These are phyloP conservation scores for Erythrophleum ivorense DNA, from an alignment of 331 rosid genomes.

Conservation along the genomic window DNA sequence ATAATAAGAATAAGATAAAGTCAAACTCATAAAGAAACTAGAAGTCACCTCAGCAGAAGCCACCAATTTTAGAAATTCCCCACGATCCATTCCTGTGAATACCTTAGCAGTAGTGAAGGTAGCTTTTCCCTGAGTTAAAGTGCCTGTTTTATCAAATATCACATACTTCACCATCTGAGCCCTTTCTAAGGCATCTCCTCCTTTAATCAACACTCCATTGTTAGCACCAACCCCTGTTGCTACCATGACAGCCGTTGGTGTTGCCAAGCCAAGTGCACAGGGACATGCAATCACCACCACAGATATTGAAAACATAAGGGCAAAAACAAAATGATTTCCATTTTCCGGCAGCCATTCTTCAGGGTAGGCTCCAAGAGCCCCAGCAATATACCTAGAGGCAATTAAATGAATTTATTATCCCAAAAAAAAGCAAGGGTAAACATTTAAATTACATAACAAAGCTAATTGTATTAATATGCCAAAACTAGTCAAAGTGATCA, in stretches of 20 bases:
- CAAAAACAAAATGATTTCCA: constrained; percentile 93
- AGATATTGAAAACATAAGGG: constrained; percentile 97
- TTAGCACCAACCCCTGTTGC: constrained; percentile 99
- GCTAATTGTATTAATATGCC: constrained; percentile 16
- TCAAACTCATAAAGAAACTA: constrained; percentile 25
- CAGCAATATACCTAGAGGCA: constrained; percentile 74
- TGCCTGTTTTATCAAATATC: constrained; percentile 96
- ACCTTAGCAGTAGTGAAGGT: constrained; percentile 78
- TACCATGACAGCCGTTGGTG: constrained; percentile 99
- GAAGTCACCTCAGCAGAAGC: constrained; percentile 95
- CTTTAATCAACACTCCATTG: constrained; percentile 95
- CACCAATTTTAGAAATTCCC: constrained; percentile 90
- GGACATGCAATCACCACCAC: constrained; percentile 99
- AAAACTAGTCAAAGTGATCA: constrained; percentile 40
- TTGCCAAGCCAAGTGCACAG: constrained; percentile 98
- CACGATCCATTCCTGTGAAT: constrained; percentile 85
- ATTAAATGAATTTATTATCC: not conserved
- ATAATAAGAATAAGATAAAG: not conserved
- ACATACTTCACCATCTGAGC: constrained; percentile 90
- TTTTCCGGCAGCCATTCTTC: constrained; percentile 84
- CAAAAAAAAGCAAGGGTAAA: constrained; percentile 20
- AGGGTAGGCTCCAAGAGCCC: constrained; percentile 83
- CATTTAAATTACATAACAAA: constrained; percentile 13
- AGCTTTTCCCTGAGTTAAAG: constrained; percentile 96
- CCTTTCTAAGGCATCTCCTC: constrained; percentile 97